Conservation (phyloP, 805 yeast species). For the Dipodascopsis tothii region DNA sequence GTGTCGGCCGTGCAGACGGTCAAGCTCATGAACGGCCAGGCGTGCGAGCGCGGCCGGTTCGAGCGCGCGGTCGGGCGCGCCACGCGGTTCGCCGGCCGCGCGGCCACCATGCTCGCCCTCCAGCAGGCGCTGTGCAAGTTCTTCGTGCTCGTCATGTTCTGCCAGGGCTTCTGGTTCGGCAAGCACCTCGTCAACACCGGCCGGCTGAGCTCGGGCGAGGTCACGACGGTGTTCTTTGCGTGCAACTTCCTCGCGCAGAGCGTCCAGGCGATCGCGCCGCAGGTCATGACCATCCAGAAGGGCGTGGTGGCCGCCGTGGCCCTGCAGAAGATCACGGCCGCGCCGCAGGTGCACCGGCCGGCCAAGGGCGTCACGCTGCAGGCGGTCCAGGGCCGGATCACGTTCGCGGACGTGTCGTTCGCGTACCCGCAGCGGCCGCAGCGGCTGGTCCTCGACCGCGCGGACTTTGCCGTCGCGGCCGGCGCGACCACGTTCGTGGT, state of each 20-base stretch:
- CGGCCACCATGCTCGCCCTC: conserved; percentile 35
- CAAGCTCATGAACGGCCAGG: conserved; percentile 52
- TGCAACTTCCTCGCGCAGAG: conserved; percentile 66
- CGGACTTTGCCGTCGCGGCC: conserved; percentile 41
- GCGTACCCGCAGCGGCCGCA: conserved; percentile 53
- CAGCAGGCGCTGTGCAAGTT: conserved; percentile 53
- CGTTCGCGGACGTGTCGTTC: conserved; percentile 47
- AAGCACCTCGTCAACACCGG: conserved; percentile 51
- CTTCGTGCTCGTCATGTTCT: conserved; percentile 64
- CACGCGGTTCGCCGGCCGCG: background rate
- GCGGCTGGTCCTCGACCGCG: conserved; percentile 39
- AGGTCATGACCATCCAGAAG: conserved; percentile 56
- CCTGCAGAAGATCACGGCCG: conserved; percentile 33
- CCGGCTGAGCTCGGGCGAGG: conserved; percentile 49
- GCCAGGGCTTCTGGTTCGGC: conserved; percentile 92
- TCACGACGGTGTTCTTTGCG: conserved; percentile 75
- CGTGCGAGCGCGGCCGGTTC: conserved; percentile 36
- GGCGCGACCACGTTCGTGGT: conserved; percentile 54
- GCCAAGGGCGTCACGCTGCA: conserved; percentile 23
- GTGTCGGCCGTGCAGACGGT: conserved; percentile 54
- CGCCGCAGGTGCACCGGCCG: background rate
- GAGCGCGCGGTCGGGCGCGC: background rate
- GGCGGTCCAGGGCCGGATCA: conserved; percentile 38
- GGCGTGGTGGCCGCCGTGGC: conserved; percentile 62
- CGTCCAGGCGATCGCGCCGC: conserved; percentile 47